Conservation (phyloP, 345 rosid genomes). For the Arabidopsis thaliana region TAIR10.1 NC_003070.9:6603001-6603500, state of each 20-base stretch:
- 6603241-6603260: constrained; percentile 67
- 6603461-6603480: constrained; percentile 56
- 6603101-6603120: constrained; percentile 83
- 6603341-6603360: background rate
- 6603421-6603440: constrained; percentile 87
- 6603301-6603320: background rate
- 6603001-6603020: too few relatives aligned
- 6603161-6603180: constrained; percentile 83
- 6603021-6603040: background rate
- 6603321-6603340: background rate
- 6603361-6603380: constrained; percentile 57
- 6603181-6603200: constrained; percentile 78
- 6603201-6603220: constrained; percentile 73
- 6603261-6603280: constrained; percentile 77
- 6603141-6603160: constrained; percentile 70
- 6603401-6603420: constrained; percentile 72
- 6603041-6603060: background rate
- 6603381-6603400: constrained; percentile 60
- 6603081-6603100: constrained; percentile 69
- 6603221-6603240: constrained; percentile 71
- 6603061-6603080: constrained; percentile 79
- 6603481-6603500: background rate
- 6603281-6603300: constrained; percentile 60
- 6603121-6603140: constrained; percentile 59
- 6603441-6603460: constrained; percentile 72